These are phyloP conservation scores for Calocybe cyanea DNA, from an alignment of 768 basidiomycete genomes.

Conservation along the genomic window DNA sequence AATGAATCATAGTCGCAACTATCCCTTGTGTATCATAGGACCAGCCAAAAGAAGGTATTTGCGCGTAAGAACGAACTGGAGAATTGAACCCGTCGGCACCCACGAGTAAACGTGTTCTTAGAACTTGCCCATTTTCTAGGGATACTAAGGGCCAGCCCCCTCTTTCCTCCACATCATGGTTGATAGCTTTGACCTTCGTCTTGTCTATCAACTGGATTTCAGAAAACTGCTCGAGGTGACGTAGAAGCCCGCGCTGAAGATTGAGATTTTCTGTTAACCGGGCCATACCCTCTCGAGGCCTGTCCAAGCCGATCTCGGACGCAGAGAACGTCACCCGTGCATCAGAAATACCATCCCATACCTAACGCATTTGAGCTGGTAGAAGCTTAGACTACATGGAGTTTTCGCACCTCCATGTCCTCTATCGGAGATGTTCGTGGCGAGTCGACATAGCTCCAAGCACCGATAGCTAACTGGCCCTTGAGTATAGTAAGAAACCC, in stretches of 20 bases:
- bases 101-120: constrained; percentile 76
- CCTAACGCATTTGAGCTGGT: constrained; percentile 33
- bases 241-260: constrained; percentile 80
- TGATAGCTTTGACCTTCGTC: constrained; percentile 71
- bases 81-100: constrained; percentile 95
- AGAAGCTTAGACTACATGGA: background rate
- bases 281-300: constrained; percentile 53
- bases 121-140: constrained; percentile 59
- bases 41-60: constrained; percentile 89
- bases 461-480: constrained; percentile 60
- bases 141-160: constrained; percentile 79
- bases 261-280: constrained; percentile 91
- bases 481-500: constrained; percentile 6
- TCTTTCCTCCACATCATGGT: constrained; percentile 42
- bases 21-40: constrained; percentile 85
- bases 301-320: constrained; percentile 36
- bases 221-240: constrained; percentile 49
- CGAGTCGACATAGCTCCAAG: constrained; percentile 76
- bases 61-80: constrained; percentile 83
- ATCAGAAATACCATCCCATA: constrained; percentile 90
- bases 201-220: constrained; percentile 66
- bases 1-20: constrained; percentile 83
- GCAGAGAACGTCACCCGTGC: constrained; percentile 73
- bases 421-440: constrained; percentile 68
- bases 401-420: constrained; percentile 71